A percentile compares a stretch with the other conserved stretches of the same genome.
Conservation (phyloP, 371 early-diverging fungal genomes). For the Circinella minor region DNA sequence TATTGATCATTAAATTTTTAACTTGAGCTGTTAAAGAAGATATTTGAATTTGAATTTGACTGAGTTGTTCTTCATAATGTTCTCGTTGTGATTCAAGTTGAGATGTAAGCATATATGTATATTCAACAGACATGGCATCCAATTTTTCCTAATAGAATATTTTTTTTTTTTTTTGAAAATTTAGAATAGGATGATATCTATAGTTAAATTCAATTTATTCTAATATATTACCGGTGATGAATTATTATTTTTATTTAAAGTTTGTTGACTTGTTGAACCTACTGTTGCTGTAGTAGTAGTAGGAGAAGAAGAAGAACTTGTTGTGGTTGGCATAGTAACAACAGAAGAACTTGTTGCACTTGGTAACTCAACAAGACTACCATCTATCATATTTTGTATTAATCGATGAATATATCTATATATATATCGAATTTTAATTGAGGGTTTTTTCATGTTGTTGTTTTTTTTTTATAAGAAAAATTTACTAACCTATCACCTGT, state of each 20-base stretch:
- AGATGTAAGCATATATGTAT: conserved; percentile 76
- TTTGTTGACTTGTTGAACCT: neutral
- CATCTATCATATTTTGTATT: conserved; percentile 85
- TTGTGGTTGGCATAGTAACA: conserved; percentile 13
- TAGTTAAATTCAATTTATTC: neutral
- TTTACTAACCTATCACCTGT: conserved; percentile 81
- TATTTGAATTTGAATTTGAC: conserved; percentile 50
- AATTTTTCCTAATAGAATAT: conserved; percentile 64
- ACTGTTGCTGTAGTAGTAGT: neutral
- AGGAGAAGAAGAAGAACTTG: neutral
- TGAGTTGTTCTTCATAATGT: conserved; percentile 82
- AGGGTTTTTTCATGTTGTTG: neutral
- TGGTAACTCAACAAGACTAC: conserved; percentile 87
- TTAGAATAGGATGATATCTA: too few relatives aligned
- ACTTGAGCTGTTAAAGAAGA: conserved; percentile 33
- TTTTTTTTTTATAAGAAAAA: neutral
- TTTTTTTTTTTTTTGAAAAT: too few relatives aligned
- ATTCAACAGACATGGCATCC: conserved; percentile 82
- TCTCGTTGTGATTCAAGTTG: conserved; percentile 88
- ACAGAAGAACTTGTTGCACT: conserved; percentile 39
- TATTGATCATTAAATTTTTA: conserved; percentile 7
- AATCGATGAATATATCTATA: conserved; percentile 82
- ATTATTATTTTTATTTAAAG: neutral
- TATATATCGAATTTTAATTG: too few relatives aligned
- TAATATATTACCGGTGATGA: neutral